Base-by-base conservation (phyloP, 331 rosid genomes). In the Quercus phellos region DNA sequence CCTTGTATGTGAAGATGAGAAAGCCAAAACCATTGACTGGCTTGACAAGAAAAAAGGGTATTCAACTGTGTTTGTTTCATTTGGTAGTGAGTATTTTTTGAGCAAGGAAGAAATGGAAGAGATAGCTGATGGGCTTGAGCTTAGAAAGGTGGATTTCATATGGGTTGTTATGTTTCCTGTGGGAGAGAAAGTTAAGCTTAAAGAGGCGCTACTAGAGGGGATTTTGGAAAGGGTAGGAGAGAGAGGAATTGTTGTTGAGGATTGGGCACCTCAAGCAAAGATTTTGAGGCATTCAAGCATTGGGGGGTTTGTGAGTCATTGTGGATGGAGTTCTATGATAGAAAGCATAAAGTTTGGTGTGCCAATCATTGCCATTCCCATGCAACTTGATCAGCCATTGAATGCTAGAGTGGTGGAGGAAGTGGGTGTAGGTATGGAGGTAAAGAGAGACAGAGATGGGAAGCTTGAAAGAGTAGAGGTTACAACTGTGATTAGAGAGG, bases 251-350 rank as follows among this genome's bases (percentile, higher is more conserved):
- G 30, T 78, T 6, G 13, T 78, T 24, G 64, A 74, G 35, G 61
- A 22, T 0, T 78, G 85, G 88, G 79, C 77, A 2, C 83, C 88
- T 3, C 88, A 84, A 35, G 68, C 43, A 6, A 68, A 24, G 26
- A 67, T 84, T n/a, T 21, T 84, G 30, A 34, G 30, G 51, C 85
- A 81, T 46, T 1, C 32, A 6, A 38, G 43, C 43, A 38, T 38
- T 38, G 43, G 11, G 10, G 43, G 11, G 11, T 38, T 38, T 38
- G 11, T 38, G 43, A 38, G 43, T 38, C 11, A 38, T 38, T 38
- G 43, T 7, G 43, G 43, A 38, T 38, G 43, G 43, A 38, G 43
- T 38, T 7, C 11, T 38, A 10, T 38, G 43, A 38, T 38, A 7
- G 43, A 38, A 73, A 71, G 85, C 68, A 14, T 81, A 53, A 24